A percentile compares a stretch with the other conserved stretches of the same genome.
Conservation (phyloP, 1,284 basidiomycete species). For the Amylostereum areolatum region DNA sequence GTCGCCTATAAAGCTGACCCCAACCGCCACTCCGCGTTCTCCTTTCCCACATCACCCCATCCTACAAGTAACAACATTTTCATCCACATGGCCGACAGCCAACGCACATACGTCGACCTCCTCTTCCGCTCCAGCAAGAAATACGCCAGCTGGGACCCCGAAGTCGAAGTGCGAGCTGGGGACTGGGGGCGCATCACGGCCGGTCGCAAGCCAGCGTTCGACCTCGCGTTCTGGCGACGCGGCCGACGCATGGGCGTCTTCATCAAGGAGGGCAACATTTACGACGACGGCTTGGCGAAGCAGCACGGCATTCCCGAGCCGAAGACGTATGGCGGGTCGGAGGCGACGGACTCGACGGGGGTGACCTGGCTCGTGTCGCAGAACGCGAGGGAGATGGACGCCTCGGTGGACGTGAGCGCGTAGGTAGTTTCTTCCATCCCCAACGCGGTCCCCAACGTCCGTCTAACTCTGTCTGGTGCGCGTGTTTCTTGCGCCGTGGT, state of each 20-base stretch:
- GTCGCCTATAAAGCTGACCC: too few relatives aligned
- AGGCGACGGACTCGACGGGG: conserved; percentile 13
- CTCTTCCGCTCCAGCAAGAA: conserved; percentile 22
- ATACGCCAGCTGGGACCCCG: conserved; percentile 27
- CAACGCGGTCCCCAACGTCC: too few relatives aligned
- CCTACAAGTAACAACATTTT: too few relatives aligned
- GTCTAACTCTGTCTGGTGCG: too few relatives aligned
- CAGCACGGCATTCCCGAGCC: conserved; percentile 17
- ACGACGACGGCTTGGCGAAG: conserved; percentile 17
- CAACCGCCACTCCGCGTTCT: too few relatives aligned
- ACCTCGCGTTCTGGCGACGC: conserved; percentile 18
- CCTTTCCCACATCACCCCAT: too few relatives aligned
- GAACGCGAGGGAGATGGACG: conserved; percentile 18
- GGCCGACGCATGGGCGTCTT: conserved; percentile 19
- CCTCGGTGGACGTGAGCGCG: conserved; percentile 12
- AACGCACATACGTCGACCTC: conserved; percentile 14
- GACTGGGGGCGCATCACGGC: conserved; percentile 23
- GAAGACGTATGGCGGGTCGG: conserved; percentile 12
- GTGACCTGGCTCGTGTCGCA: conserved; percentile 22
- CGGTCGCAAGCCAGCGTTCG: conserved; percentile 6
- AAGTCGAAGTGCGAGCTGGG: conserved; percentile 20
- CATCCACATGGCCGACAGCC: too few relatives aligned
- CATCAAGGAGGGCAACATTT: conserved; percentile 26
- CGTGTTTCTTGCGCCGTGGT: too few relatives aligned
- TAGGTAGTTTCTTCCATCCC: conserved; percentile 7